phyloP scores from a whole-genome alignment of 2,329 filamentous ascomycete species.

The Calonectria pseudoreteaudii region DNA sequence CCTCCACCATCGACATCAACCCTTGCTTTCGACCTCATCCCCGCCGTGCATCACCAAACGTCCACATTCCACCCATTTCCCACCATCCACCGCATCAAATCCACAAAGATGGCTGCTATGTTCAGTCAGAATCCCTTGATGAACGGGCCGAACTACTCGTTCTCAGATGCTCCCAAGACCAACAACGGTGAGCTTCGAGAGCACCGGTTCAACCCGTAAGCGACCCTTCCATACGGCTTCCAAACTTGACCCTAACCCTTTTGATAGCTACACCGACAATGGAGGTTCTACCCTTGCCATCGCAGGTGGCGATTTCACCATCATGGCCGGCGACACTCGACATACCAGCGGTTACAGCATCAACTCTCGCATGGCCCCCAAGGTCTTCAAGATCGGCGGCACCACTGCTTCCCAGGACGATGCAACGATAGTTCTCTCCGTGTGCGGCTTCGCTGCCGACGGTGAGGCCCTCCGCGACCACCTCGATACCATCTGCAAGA shows the following conservation, averaged over 20 bases:
- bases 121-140: constrained; percentile 77
- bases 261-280: constrained; percentile 90
- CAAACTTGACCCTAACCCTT: constrained; percentile 19
- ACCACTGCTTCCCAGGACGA: constrained; percentile 87
- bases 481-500: constrained; percentile 94
- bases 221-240: background rate
- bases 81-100: background rate
- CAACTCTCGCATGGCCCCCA: constrained; percentile 95
- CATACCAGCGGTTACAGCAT: constrained; percentile 98
- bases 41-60: constrained; percentile 25
- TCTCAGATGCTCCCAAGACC: constrained; percentile 69
- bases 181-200: constrained; percentile 69
- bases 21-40: constrained; percentile 21
- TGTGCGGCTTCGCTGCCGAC: constrained; percentile 96
- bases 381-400: constrained; percentile 97
- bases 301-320: constrained; percentile 91
- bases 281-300: constrained; percentile 97
- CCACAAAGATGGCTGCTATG: constrained; percentile 69
- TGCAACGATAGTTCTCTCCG: constrained; percentile 88
- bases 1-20: constrained; percentile 29
- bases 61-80: background rate
- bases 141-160: constrained; percentile 77
- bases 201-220: constrained; percentile 94
- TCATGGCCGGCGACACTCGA: constrained; percentile 97
- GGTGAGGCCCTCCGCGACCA: constrained; percentile 94